A percentile compares a stretch with the other conserved stretches of the same genome.
Conservation (phyloP, 139 green algal genomes). For the Auxenochlorella pyrenoidosa region DNA sequence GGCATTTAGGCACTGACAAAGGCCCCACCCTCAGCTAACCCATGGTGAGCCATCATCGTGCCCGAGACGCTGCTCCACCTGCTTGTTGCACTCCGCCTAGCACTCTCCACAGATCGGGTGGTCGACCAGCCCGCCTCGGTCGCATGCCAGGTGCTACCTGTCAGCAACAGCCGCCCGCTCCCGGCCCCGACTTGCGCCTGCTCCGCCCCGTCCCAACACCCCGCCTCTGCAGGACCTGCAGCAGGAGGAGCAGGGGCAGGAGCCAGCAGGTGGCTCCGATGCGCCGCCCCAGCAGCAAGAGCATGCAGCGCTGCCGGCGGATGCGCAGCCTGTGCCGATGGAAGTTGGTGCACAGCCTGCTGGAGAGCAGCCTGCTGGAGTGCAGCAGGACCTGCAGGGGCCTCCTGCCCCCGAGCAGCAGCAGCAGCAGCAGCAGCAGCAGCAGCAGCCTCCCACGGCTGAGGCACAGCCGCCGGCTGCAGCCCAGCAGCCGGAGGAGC, state of each 20-base stretch:
- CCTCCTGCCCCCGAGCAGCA: not conserved
- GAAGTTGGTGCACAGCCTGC: not conserved
- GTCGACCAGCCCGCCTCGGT: no score
- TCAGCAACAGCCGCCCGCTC: not conserved
- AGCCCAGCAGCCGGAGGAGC: no score
- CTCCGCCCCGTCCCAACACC: not conserved
- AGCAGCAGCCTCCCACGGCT: not conserved
- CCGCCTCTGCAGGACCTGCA: not conserved
- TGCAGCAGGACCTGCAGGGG: not conserved
- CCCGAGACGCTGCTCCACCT: no score
- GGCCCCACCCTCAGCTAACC: no score
- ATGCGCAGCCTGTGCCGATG: no score
- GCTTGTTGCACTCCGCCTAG: no score
- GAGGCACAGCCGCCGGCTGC: no score
- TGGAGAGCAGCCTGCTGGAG: not conserved
- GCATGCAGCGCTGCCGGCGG: not conserved
- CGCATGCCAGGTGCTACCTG: not conserved
- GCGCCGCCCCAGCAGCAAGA: not conserved
- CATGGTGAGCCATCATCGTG: no score
- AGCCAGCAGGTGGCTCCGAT: not conserved
- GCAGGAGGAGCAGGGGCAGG: not conserved
- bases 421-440: not conserved
- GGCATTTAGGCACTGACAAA: no score
- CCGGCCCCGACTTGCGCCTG: not conserved
- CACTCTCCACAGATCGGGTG: no score